phyloP scores from a whole-genome alignment of 1,284 basidiomycete species.

The Boletus mariae region DNA sequence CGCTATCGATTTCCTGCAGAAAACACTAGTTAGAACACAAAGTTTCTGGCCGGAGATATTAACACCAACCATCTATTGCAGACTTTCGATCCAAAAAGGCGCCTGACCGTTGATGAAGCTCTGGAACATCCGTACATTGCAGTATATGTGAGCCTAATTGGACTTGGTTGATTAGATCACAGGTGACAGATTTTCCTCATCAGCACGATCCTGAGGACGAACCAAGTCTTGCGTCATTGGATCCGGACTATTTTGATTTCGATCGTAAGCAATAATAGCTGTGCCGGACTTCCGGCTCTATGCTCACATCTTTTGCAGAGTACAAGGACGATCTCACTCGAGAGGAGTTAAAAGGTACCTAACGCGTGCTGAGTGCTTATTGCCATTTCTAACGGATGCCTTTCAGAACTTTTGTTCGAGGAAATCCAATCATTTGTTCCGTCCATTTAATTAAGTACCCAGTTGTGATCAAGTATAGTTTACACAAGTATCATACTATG shows the following conservation, averaged over 20 bases:
- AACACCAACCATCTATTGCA: conserved; percentile 25
- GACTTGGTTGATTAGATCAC: background rate
- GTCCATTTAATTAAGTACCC: conserved; percentile 40
- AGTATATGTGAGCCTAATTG: conserved; percentile 58
- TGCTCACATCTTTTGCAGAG: conserved; percentile 37
- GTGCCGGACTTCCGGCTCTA: background rate
- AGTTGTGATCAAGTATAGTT: background rate
- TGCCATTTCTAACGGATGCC: conserved; percentile 17
- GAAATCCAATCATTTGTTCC: conserved; percentile 68
- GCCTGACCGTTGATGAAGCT: conserved; percentile 87
- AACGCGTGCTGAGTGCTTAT: conserved; percentile 7
- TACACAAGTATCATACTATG: background rate
- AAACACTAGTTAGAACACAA: conserved; percentile 67
- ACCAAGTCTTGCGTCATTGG: conserved; percentile 68
- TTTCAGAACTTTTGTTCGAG: conserved; percentile 51
- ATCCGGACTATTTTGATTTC: conserved; percentile 84
- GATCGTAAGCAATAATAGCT: conserved; percentile 49
- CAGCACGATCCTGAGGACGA: conserved; percentile 87
- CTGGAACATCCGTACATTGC: conserved; percentile 88
- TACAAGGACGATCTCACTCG: conserved; percentile 75
- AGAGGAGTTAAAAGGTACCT: conserved; percentile 65
- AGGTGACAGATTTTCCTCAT: conserved; percentile 7
- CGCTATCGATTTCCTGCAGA: conserved; percentile 88
- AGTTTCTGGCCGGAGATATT: no score
- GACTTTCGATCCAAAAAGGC: conserved; percentile 92